A percentile compares a stretch with the other conserved stretches of the same genome.
These are phyloP conservation scores for Beauveria caledonica DNA, from an alignment of 2,329 filamentous ascomycete species.

Conservation along the genomic window DNA sequence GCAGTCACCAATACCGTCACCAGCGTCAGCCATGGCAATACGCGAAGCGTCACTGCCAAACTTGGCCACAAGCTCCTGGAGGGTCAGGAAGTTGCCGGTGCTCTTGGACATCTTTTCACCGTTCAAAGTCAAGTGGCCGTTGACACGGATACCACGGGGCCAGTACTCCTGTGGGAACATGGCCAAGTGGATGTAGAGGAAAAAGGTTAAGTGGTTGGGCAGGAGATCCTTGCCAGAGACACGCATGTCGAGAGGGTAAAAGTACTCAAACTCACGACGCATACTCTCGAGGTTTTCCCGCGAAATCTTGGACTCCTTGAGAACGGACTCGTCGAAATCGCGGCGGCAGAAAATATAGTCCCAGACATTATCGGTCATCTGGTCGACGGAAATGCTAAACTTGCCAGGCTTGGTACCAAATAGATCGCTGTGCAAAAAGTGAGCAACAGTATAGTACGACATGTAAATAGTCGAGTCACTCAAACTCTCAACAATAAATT, in stretches of 20 bases:
- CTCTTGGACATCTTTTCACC: constrained; percentile 99
- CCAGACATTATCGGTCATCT: constrained; percentile 94
- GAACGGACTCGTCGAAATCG: constrained; percentile 57
- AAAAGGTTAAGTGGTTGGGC: constrained; percentile 91
- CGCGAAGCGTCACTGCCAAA: constrained; percentile 90
- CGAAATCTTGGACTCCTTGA: constrained; percentile 60
- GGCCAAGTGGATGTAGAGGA: constrained; percentile 86
- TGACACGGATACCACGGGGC: constrained; percentile 77
- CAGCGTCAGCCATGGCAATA: constrained; percentile 87
- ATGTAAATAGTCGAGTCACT: constrained; percentile 92
- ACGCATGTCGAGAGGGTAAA: constrained; percentile 85
- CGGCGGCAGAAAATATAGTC: constrained; percentile 85
- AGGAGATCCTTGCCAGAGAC: constrained; percentile 90
- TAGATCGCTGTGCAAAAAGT: constrained; percentile 71
- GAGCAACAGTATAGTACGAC: constrained; percentile 64
- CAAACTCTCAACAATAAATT: constrained; percentile 86
- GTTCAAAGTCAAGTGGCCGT: constrained; percentile 90
- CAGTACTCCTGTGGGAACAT: constrained; percentile 84
- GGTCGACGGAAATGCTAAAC: constrained; percentile 64
- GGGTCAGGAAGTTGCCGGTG: constrained; percentile 93
- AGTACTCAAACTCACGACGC: constrained; percentile 92
- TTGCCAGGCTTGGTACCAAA: constrained; percentile 68
- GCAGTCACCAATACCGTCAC: constrained; percentile 88
- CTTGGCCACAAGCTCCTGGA: constrained; percentile 77
- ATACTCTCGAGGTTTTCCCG: constrained; percentile 68